Conservation (phyloP, 345 rosid genomes). For the Diplotaxis tenuifolia region DNA sequence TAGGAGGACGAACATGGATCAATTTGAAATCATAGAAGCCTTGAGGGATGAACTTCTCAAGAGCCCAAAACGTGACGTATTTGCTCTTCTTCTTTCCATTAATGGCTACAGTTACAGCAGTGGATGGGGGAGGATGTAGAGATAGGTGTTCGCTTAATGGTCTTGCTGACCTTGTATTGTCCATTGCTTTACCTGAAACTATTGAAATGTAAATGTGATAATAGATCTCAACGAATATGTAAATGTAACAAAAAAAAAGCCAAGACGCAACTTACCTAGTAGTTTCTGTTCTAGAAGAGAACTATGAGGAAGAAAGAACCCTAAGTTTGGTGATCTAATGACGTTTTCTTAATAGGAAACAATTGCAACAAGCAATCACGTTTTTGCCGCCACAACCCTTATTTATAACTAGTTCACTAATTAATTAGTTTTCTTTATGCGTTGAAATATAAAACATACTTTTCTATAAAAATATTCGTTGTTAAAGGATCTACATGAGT, state of each 20-base stretch:
- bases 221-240: neutral
- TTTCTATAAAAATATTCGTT: constrained; percentile 6
- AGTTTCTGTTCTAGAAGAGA: neutral
- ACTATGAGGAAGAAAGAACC: constrained; percentile 8
- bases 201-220: neutral
- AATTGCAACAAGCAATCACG: constrained; percentile 35
- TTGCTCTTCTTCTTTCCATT: constrained; percentile 66
- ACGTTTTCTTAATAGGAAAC: constrained; percentile 19
- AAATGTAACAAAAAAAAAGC: neutral
- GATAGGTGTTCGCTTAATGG: constrained; percentile 27
- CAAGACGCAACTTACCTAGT: neutral
- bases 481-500: constrained; percentile 28
- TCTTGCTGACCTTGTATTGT: constrained; percentile 6
- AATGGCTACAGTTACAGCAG: constrained; percentile 60
- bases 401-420: constrained; percentile 25
- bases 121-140: constrained; percentile 40
- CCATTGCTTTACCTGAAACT: constrained; percentile 27
- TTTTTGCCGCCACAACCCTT: constrained; percentile 33
- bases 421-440: constrained; percentile 1
- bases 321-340: constrained; percentile 6
- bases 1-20: constrained; percentile 62
- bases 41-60: constrained; percentile 53
- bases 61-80: constrained; percentile 49
- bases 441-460: constrained; percentile 9
- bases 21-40: constrained; percentile 58